A percentile compares a stretch with the other conserved stretches of the same genome.
Conservation (phyloP, 441 rosid genomes). For the Jatropha multifida region DNA sequence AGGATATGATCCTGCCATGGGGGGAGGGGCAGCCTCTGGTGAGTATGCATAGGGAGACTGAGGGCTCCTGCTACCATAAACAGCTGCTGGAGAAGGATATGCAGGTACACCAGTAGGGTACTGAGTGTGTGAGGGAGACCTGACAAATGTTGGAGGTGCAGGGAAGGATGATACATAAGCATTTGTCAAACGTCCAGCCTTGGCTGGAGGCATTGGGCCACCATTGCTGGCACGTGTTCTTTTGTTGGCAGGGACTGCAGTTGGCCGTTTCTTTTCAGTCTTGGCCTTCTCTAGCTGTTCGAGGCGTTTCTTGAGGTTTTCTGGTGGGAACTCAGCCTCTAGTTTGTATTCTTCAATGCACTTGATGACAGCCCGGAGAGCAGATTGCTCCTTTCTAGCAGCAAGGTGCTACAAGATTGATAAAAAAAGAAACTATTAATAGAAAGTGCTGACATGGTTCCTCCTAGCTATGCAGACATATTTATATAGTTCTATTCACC, state of each 20-base stretch:
- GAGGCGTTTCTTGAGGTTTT: constrained; percentile 92
- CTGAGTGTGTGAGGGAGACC: constrained; percentile 79
- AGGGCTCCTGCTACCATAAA: constrained; percentile 80
- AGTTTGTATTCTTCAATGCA: constrained; percentile 98
- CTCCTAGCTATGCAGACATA: background rate
- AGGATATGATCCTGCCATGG: constrained; percentile 57
- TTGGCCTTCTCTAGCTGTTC: constrained; percentile 93
- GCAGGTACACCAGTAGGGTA: constrained; percentile 61
- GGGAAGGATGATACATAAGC: constrained; percentile 96
- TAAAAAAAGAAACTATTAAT: background rate
- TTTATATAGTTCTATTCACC: background rate
- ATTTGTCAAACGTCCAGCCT: constrained; percentile 88
- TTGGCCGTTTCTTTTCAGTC: constrained; percentile 84
- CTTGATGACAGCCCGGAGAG: constrained; percentile 79
- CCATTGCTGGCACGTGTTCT: constrained; percentile 85
- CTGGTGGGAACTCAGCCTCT: constrained; percentile 78
- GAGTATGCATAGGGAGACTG: constrained; percentile 78
- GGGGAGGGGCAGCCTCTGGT: constrained; percentile 68
- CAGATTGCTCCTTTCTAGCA: constrained; percentile 91
- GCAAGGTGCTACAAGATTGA: constrained; percentile 58
- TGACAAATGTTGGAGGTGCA: constrained; percentile 64
- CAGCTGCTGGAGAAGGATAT: constrained; percentile 66
- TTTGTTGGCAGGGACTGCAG: constrained; percentile 85
- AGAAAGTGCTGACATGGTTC: background rate
- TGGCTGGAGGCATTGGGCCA: constrained; percentile 99